Conservation (phyloP, 352 stramenopile genomes). For the Globisporangium cylindrosporum region DNA sequence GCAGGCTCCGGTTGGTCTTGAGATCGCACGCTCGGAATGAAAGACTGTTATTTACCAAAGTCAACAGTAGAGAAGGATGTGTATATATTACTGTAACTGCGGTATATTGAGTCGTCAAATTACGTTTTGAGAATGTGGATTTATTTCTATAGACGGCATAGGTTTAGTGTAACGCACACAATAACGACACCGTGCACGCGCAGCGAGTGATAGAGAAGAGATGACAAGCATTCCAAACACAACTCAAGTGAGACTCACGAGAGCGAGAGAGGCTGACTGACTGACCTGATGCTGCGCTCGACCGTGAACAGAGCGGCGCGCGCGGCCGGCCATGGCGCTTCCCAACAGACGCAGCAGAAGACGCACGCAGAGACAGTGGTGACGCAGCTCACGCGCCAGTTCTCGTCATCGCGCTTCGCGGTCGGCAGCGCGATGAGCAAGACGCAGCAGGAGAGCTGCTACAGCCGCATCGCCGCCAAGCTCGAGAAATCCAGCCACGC, state of each 20-base stretch:
- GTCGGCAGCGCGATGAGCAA: conserved; percentile 6
- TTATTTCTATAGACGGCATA: no score
- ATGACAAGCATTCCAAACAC: no score
- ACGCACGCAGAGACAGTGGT: background rate
- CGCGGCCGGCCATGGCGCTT: background rate
- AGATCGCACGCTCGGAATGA: no score
- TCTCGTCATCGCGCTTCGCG: conserved; percentile 7
- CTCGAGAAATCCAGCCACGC: conserved; percentile 11
- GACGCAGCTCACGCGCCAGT: background rate
- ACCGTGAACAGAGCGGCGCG: conserved; percentile 1
- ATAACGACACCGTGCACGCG: no score
- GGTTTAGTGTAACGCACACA: no score
- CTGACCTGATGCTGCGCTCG: conserved; percentile 3
- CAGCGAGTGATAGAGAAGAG: no score
- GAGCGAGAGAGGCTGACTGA: background rate
- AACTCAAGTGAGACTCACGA: background rate
- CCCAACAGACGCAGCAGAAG: background rate
- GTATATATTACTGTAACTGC: no score
- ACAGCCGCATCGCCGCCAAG: conserved; percentile 42
- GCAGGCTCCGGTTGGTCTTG: no score
- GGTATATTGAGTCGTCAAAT: no score
- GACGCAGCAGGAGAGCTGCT: conserved; percentile 23
- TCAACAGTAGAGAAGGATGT: no score
- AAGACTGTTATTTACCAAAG: no score
- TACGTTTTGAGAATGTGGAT: no score